Evolutionary conservation across 306 rosid genomes (phyloP).

Genomic region (Sechiopsis laciniata): DNA sequence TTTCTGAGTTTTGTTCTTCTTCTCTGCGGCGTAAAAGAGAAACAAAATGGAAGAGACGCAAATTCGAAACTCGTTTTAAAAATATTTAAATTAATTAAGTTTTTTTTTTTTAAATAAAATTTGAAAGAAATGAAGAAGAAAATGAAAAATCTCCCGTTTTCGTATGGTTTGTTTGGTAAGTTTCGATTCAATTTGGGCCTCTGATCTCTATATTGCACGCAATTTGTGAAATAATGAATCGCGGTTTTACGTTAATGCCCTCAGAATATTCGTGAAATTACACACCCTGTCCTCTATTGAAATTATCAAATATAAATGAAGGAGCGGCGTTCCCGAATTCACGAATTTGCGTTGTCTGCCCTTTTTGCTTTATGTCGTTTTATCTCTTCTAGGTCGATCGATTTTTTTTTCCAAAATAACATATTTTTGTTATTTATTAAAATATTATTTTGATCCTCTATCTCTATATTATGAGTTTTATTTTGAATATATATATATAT

Average conservation of each 20-base stretch:
- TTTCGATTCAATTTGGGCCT: constrained; percentile 8
- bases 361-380: not conserved
- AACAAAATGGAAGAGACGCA: not conserved
- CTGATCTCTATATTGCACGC: not conserved
- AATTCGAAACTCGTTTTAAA: not conserved
- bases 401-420: too few species aligned
- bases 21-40: not conserved
- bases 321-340: constrained; percentile 15
- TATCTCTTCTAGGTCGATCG: too few species aligned
- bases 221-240: not conserved
- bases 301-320: constrained; percentile 1
- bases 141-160: not conserved
- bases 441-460: too few species aligned
- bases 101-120: not conserved
- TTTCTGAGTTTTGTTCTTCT: not conserved
- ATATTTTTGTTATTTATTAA: too few species aligned
- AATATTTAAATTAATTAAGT: not conserved
- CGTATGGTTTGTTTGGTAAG: not conserved
- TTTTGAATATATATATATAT: too few species aligned
- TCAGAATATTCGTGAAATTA: not conserved
- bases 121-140: constrained; percentile 5
- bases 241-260: not conserved
- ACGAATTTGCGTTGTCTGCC: not conserved
- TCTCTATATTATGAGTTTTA: too few species aligned
- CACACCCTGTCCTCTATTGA: constrained; percentile 13